phyloP scores from a whole-genome alignment of 192 early-diverging fungal species.

The Coemansia sp. region DNA sequence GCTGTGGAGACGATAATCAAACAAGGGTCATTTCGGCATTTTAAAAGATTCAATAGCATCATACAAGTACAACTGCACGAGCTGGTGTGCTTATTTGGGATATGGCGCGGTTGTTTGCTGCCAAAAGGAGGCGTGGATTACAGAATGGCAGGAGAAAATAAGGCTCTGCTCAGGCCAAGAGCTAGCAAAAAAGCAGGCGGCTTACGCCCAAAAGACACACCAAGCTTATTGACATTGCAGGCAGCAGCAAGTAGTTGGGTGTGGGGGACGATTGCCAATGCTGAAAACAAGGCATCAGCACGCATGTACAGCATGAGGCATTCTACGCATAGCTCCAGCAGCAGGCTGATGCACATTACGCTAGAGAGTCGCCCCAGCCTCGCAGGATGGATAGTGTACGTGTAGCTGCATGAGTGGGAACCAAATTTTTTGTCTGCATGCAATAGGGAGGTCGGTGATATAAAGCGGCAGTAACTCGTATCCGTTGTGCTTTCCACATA shows the following conservation, averaged over 20 bases:
- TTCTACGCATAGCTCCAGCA: background rate
- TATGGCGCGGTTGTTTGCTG: background rate
- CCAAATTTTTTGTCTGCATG: slow-evolving; percentile 1
- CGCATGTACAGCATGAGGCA: background rate
- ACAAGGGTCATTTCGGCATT: slow-evolving; percentile 17
- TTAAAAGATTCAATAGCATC: slow-evolving; percentile 8
- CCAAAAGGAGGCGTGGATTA: slow-evolving; percentile 17
- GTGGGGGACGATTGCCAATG: background rate
- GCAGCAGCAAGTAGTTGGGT: background rate
- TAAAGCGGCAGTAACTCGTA: background rate
- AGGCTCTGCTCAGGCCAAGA: background rate
- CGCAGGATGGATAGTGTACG: background rate
- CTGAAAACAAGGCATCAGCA: background rate
- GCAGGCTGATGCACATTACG: background rate
- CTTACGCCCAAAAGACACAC: background rate
- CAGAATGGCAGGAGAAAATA: slow-evolving; percentile 4
- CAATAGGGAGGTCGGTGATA: background rate
- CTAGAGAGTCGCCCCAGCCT: background rate
- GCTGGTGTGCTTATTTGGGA: slow-evolving; percentile 5
- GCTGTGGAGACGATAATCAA: slow-evolving; percentile 21
- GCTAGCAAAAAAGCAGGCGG: slow-evolving; percentile 1
- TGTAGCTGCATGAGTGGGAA: slow-evolving; percentile 6
- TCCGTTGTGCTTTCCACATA: background rate
- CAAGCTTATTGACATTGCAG: background rate
- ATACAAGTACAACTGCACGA: slow-evolving; percentile 9